A percentile compares a stretch with the other conserved stretches of the same genome.
Evolutionary conservation across 225 moss, liverwort and hornwort species (phyloP).

Genomic region (Polytrichum formosum): DNA sequence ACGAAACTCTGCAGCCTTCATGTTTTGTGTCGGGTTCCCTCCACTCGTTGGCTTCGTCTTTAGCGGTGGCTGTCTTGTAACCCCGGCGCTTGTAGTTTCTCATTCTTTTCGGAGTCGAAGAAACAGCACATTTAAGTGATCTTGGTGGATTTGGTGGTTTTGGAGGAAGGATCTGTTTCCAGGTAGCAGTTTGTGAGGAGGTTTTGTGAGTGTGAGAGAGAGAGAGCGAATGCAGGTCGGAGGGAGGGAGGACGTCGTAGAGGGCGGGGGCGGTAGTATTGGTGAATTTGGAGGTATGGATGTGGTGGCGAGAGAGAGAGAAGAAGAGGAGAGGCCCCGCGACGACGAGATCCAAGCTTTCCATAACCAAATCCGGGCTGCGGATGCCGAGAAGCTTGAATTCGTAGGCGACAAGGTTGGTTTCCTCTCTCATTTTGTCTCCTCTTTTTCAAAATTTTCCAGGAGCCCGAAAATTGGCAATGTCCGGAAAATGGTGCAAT

Average conservation of each 20-base stretch:
- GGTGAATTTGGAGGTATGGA: constrained; percentile 74
- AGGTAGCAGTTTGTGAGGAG: too few relatives aligned
- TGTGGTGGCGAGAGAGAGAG: constrained; percentile 56
- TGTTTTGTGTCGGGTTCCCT: too few relatives aligned
- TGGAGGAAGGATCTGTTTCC: too few relatives aligned
- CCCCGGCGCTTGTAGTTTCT: too few relatives aligned
- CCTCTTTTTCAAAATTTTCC: neutral
- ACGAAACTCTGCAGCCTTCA: too few relatives aligned
- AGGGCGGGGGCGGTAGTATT: constrained; percentile 1
- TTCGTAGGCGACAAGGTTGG: constrained; percentile 94
- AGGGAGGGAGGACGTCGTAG: neutral
- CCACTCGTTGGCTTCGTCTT: too few relatives aligned
- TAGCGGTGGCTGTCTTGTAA: too few relatives aligned
- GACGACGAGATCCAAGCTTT: constrained; percentile 99
- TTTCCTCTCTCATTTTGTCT: neutral
- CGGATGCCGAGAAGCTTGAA: constrained; percentile 92
- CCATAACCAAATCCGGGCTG: constrained; percentile 89
- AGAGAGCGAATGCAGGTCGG: neutral
- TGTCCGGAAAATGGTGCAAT: too few relatives aligned
- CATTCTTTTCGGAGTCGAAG: too few relatives aligned
- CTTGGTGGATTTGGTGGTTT: too few relatives aligned
- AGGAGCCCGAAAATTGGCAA: neutral
- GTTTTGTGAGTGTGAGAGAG: neutral
- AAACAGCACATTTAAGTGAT: too few relatives aligned
- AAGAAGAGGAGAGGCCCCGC: constrained; percentile 81